phyloP scores from a whole-genome alignment of 345 rosid genomes.

The Arabis hirsuta region DNA sequence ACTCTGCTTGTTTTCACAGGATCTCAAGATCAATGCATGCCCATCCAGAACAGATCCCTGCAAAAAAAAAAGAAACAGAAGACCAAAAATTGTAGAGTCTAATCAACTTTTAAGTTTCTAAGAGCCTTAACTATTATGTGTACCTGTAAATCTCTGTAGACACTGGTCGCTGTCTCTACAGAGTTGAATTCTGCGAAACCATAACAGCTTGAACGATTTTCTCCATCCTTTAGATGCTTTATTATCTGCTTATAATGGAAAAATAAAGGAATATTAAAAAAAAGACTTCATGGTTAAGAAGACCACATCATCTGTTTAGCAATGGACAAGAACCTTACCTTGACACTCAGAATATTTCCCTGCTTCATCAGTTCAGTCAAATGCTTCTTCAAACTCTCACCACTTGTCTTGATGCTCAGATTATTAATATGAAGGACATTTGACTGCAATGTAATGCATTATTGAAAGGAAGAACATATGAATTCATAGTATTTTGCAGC shows the following conservation, averaged over 20 bases:
- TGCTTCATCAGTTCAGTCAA: constrained; percentile 64
- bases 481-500: constrained; percentile 7
- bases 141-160: constrained; percentile 80
- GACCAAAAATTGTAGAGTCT: constrained; percentile 7
- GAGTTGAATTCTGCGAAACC: constrained; percentile 93
- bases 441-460: constrained; percentile 60
- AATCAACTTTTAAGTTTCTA: constrained; percentile 13
- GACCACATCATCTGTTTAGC: constrained; percentile 14
- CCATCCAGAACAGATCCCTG: constrained; percentile 92
- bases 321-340: constrained; percentile 55
- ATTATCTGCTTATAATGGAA: constrained; percentile 59
- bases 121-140: constrained; percentile 12
- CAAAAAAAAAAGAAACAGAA: not conserved
- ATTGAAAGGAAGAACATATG: not conserved
- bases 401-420: constrained; percentile 86
- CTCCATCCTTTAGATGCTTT: constrained; percentile 80
- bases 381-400: constrained; percentile 77
- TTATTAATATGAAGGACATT: constrained; percentile 84
- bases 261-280: constrained; percentile 24
- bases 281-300: not conserved
- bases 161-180: constrained; percentile 70
- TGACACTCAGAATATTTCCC: constrained; percentile 75
- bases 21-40: constrained; percentile 73
- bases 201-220: constrained; percentile 81
- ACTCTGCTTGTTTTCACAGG: constrained; percentile 64